A percentile compares a stretch with the other conserved stretches of the same genome.
These are phyloP conservation scores for Serendipita vermifera DNA, from an alignment of 768 basidiomycete species.

Conservation along the genomic window DNA sequence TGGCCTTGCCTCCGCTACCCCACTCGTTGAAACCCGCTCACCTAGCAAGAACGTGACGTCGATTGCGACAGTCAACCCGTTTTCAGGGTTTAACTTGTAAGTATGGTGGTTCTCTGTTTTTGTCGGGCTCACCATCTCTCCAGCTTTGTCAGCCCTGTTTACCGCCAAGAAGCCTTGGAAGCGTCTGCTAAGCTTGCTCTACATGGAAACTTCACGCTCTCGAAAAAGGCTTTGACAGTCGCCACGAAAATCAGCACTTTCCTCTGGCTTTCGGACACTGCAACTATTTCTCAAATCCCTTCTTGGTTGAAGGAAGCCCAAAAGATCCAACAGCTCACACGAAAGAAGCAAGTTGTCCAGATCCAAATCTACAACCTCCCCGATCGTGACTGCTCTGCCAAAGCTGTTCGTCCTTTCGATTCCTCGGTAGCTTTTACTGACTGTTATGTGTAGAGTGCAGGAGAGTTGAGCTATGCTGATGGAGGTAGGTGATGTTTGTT, in stretches of 20 bases:
- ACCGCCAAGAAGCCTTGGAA: neutral
- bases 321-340: neutral
- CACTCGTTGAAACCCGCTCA: neutral
- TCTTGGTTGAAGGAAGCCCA: neutral
- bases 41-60: neutral
- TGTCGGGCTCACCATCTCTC: neutral
- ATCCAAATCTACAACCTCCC: constrained; percentile 38
- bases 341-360: constrained; percentile 24
- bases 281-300: constrained; percentile 1
- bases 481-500: constrained; percentile 15
- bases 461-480: constrained; percentile 23
- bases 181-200: neutral
- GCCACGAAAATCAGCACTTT: constrained; percentile 10
- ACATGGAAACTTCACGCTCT: neutral
- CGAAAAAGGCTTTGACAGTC: neutral
- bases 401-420: constrained; percentile 15
- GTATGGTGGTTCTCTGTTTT: neutral
- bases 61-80: neutral
- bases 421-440: neutral
- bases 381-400: constrained; percentile 27
- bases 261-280: constrained; percentile 12
- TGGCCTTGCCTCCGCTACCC: neutral
- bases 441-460: constrained; percentile 18
- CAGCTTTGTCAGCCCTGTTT: constrained; percentile 7
- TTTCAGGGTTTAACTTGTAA: neutral